Conservation (phyloP, 2,329 filamentous ascomycete species). For the Knufia fluminis region DNA sequence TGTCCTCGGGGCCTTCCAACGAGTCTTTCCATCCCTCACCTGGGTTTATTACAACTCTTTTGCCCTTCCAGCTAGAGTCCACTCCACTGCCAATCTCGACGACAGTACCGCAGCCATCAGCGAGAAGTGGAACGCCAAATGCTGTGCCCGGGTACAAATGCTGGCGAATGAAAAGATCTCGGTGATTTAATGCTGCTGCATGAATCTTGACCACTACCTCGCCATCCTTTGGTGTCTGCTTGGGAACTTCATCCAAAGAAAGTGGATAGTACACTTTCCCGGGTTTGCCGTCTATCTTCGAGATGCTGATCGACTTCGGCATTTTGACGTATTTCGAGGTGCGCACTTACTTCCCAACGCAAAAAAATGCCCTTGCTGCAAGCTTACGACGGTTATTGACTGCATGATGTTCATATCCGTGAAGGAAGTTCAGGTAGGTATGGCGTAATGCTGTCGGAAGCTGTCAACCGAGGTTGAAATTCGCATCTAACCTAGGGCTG, state of each 20-base stretch:
- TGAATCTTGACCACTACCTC: conserved; percentile 68
- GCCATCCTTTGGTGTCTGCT: conserved; percentile 53
- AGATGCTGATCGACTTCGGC: conserved; percentile 38
- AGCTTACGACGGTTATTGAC: too few relatives aligned
- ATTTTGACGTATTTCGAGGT: conserved; percentile 23
- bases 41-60: conserved; percentile 70
- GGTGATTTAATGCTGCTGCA: conserved; percentile 83
- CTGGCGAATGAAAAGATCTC: conserved; percentile 88
- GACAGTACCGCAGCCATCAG: conserved; percentile 74
- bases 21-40: conserved; percentile 66
- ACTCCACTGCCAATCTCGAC: conserved; percentile 50
- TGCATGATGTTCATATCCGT: too few relatives aligned
- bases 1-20: conserved; percentile 63
- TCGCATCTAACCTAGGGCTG: background rate
- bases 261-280: conserved; percentile 64
- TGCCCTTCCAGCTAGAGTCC: conserved; percentile 47
- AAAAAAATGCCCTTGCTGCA: too few relatives aligned
- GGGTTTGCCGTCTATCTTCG: conserved; percentile 54
- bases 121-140: conserved; percentile 67
- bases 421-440: background rate
- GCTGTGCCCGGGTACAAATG: conserved; percentile 80
- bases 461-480: background rate
- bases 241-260: conserved; percentile 50
- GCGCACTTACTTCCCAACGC: too few relatives aligned
- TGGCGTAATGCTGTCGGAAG: background rate